Conservation (phyloP, 2,329 filamentous ascomycete species). For the Lojkania enalia region DNA sequence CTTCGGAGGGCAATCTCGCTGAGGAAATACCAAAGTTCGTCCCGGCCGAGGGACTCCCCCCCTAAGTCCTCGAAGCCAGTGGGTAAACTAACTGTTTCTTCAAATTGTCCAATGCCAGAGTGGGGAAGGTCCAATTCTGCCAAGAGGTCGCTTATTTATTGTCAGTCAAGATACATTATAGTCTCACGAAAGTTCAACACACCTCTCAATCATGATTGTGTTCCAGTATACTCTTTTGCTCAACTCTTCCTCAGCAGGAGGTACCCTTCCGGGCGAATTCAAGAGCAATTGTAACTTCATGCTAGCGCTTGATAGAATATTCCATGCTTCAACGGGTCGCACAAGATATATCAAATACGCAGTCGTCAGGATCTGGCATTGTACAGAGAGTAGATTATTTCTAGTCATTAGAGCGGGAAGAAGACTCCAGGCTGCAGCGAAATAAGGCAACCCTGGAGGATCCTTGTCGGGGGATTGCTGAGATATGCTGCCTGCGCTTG, state of each 20-base stretch:
- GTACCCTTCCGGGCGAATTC: constrained; percentile 72
- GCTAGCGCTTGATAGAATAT: constrained; percentile 74
- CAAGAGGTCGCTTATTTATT: constrained; percentile 69
- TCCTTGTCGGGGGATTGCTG: constrained; percentile 69
- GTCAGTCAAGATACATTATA: background rate
- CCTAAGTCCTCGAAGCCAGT: constrained; percentile 72
- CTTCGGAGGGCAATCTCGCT: constrained; percentile 79
- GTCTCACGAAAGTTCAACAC: constrained; percentile 1
- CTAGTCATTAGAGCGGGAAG: constrained; percentile 78
- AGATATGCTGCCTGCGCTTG: constrained; percentile 75
- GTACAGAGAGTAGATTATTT: constrained; percentile 75
- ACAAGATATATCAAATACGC: constrained; percentile 84
- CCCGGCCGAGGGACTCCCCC: constrained; percentile 68
- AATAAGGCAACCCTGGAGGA: constrained; percentile 76
- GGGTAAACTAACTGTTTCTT: constrained; percentile 77
- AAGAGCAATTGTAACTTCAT: constrained; percentile 80
- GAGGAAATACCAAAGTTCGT: constrained; percentile 85
- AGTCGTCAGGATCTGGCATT: constrained; percentile 78
- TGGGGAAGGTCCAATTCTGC: constrained; percentile 81
- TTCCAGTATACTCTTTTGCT: constrained; percentile 85
- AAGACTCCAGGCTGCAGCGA: constrained; percentile 77
- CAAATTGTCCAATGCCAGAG: constrained; percentile 79
- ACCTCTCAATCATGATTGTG: constrained; percentile 73
- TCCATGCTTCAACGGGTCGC: constrained; percentile 82
- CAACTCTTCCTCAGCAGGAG: constrained; percentile 70